phyloP scores from a whole-genome alignment of 2,329 filamentous ascomycete species.

The Hypomyces perniciosus region DNA sequence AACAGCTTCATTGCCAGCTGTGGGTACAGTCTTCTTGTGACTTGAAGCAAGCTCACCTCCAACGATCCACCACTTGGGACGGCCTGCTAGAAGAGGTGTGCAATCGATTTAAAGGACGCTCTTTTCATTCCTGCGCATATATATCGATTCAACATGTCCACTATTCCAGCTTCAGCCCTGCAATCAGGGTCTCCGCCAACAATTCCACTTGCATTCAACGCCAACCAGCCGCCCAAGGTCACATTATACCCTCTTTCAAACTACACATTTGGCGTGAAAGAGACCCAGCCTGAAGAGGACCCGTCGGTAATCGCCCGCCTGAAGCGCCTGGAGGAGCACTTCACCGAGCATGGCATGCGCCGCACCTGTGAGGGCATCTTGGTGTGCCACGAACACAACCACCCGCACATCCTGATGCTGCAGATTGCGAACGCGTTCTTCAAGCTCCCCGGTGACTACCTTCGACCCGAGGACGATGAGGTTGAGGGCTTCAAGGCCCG shows the following conservation, averaged over 20 bases:
- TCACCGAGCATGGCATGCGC: slow-evolving; percentile 86
- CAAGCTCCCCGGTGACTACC: slow-evolving; percentile 95
- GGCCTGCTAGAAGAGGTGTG: too few relatives aligned
- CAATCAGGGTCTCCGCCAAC: slow-evolving; percentile 75
- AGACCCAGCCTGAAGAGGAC: slow-evolving; percentile 96
- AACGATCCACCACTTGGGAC: not conserved
- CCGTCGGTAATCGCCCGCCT: slow-evolving; percentile 89
- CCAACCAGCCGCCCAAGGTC: slow-evolving; percentile 83
- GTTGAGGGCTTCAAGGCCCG: slow-evolving; percentile 89
- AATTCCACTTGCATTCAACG: slow-evolving; percentile 77
- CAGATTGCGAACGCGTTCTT: slow-evolving; percentile 99
- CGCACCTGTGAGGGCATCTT: slow-evolving; percentile 95
- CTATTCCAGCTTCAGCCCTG: slow-evolving; percentile 67
- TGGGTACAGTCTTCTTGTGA: not conserved
- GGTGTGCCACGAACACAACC: slow-evolving; percentile 98
- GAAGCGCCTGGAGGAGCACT: slow-evolving; percentile 94
- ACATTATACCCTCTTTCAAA: slow-evolving; percentile 92
- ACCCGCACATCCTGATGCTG: slow-evolving; percentile 96
- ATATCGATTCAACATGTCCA: slow-evolving; percentile 58
- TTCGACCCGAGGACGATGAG: slow-evolving; percentile 84
- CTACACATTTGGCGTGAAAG: slow-evolving; percentile 98
- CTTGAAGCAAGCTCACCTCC: not conserved
- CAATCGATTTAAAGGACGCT: too few relatives aligned
- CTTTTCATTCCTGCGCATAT: too few relatives aligned
- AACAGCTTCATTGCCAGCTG: slow-evolving; percentile 8